Conservation (phyloP, 768 basidiomycete genomes). For the Coprinopsis marcescibilis region DNA sequence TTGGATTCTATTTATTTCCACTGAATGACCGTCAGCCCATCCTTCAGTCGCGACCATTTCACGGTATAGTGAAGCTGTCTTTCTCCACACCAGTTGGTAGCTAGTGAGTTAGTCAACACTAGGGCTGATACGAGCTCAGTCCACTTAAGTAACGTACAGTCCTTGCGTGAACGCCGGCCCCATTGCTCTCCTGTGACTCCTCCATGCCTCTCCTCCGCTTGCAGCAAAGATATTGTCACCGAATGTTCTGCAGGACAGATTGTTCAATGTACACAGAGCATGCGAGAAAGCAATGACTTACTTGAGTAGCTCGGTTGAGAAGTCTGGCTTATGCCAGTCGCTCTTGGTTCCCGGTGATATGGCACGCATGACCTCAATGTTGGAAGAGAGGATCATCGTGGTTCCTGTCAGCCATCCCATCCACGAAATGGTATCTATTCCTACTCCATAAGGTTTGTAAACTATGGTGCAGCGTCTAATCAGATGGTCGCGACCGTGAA, state of each 20-base stretch:
- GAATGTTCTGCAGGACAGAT: slow-evolving; percentile 25
- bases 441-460: slow-evolving; percentile 28
- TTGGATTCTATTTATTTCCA: slow-evolving; percentile 27
- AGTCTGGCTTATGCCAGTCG: slow-evolving; percentile 34
- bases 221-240: slow-evolving; percentile 39
- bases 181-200: slow-evolving; percentile 39
- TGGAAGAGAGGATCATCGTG: slow-evolving; percentile 36
- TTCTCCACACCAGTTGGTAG: slow-evolving; percentile 37
- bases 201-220: slow-evolving; percentile 38
- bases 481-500: too few species aligned
- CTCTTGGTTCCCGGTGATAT: slow-evolving; percentile 33
- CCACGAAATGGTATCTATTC: slow-evolving; percentile 34
- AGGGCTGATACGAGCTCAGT: slow-evolving; percentile 16
- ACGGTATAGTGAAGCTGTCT: slow-evolving; percentile 28
- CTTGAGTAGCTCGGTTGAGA: slow-evolving; percentile 26
- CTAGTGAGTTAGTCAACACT: slow-evolving; percentile 15
- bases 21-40: slow-evolving; percentile 24
- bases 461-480: too few species aligned
- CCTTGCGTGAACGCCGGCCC: slow-evolving; percentile 39
- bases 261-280: background rate
- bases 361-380: slow-evolving; percentile 42
- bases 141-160: slow-evolving; percentile 23
- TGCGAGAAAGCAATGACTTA: slow-evolving; percentile 17
- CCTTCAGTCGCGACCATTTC: slow-evolving; percentile 35
- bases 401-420: slow-evolving; percentile 33